A percentile compares a stretch with the other conserved stretches of the same genome.
These are phyloP conservation scores for Cubamyces lactineus DNA, from an alignment of 768 basidiomycete genomes.

Conservation along the genomic window DNA sequence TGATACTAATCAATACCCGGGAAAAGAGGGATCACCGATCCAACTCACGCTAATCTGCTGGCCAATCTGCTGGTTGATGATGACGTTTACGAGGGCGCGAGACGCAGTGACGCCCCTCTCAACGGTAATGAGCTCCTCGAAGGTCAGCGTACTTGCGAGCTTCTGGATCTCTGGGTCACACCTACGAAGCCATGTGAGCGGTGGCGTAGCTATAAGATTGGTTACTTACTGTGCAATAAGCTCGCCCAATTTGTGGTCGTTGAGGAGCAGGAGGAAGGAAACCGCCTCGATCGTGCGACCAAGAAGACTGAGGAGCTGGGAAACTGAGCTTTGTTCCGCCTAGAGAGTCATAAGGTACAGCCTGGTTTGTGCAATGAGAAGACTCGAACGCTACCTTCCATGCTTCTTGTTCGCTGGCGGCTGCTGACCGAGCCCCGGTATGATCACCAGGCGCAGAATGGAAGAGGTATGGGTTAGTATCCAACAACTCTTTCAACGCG, in stretches of 20 bases:
- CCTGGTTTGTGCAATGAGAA: not conserved
- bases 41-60: constrained; percentile 88
- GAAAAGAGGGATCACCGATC: not conserved
- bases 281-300: constrained; percentile 91
- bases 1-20: not conserved
- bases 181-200: constrained; percentile 41
- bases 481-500: constrained; percentile 74
- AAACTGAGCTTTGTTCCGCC: constrained; percentile 84
- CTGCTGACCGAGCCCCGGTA: constrained; percentile 53
- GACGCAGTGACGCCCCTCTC: constrained; percentile 88
- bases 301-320: constrained; percentile 74
- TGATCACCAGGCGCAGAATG: constrained; percentile 78
- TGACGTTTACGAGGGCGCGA: constrained; percentile 86
- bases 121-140: constrained; percentile 84
- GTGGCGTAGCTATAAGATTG: constrained; percentile 12
- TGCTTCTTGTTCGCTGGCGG: constrained; percentile 78
- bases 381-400: constrained; percentile 65
- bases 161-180: constrained; percentile 76
- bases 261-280: constrained; percentile 89
- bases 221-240: constrained; percentile 73
- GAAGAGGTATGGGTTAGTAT: constrained; percentile 84
- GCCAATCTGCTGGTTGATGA: constrained; percentile 98
- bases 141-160: constrained; percentile 70
- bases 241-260: constrained; percentile 88
- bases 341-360: constrained; percentile 35